Percentiles rank a stretch among this genome's conserved stretches.
Conservation (phyloP, 768 basidiomycete species). For the Calocera cornea region DNA sequence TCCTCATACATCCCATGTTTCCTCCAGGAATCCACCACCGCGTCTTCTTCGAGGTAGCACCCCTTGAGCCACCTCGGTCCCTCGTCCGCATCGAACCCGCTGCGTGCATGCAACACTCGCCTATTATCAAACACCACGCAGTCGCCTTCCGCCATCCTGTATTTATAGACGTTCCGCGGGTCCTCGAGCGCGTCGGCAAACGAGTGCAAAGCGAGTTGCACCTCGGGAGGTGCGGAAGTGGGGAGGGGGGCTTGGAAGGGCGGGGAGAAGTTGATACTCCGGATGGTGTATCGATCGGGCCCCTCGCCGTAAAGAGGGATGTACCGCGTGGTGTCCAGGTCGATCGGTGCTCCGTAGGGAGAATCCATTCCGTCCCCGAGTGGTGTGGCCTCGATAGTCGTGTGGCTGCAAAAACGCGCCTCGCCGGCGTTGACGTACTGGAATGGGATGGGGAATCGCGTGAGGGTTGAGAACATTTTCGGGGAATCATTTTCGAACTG, state of each 20-base stretch:
- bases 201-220: constrained; percentile 46
- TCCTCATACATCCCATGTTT: background rate
- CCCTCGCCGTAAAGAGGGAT: constrained; percentile 1
- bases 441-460: constrained; percentile 57
- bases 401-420: constrained; percentile 57
- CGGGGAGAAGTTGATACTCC: constrained; percentile 79
- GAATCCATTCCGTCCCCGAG: background rate
- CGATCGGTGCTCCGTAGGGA: background rate
- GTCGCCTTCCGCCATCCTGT: constrained; percentile 68
- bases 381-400: constrained; percentile 50
- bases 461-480: constrained; percentile 43
- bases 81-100: constrained; percentile 45
- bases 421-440: constrained; percentile 87
- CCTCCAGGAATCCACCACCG: constrained; percentile 39
- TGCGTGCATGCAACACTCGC: constrained; percentile 74
- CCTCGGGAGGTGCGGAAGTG: constrained; percentile 34
- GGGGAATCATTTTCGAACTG: constrained; percentile 37
- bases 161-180: constrained; percentile 38
- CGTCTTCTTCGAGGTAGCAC: constrained; percentile 34
- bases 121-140: constrained; percentile 87
- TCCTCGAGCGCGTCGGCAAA: constrained; percentile 51
- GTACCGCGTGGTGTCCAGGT: background rate
- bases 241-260: constrained; percentile 83
- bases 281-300: constrained; percentile 24
- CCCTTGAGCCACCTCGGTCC: constrained; percentile 83